Conservation (phyloP, 2,329 filamentous ascomycete genomes). For the Leptographium lundbergii region DNA sequence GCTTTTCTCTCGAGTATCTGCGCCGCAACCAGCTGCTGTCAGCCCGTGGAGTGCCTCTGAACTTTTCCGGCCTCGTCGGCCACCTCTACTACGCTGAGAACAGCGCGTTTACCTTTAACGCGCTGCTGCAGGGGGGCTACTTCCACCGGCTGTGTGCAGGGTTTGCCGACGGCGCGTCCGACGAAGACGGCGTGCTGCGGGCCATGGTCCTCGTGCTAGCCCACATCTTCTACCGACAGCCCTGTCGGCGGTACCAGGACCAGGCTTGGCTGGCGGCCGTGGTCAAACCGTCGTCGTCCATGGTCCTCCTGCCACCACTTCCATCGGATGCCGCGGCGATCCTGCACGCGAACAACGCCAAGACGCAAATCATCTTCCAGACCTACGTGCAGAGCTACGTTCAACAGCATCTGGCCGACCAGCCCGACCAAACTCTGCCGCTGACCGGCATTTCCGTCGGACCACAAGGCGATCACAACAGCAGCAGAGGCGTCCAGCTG, state of each 20-base stretch:
- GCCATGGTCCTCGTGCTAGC: too few relatives aligned
- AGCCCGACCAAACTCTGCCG: neutral
- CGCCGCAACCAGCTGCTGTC: slow-evolving; percentile 55
- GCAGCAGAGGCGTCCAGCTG: too few relatives aligned
- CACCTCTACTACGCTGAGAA: slow-evolving; percentile 5
- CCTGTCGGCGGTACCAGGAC: slow-evolving; percentile 46
- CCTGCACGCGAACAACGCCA: slow-evolving; percentile 48
- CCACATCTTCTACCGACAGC: too few relatives aligned
- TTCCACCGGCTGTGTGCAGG: too few relatives aligned
- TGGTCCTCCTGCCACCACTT: slow-evolving; percentile 51
- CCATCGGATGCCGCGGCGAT: slow-evolving; percentile 43
- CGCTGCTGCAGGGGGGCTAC: too few relatives aligned
- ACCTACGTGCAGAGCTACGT: slow-evolving; percentile 59
- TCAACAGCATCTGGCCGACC: slow-evolving; percentile 43
- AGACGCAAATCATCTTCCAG: slow-evolving; percentile 53
- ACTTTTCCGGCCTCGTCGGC: slow-evolving; percentile 61
- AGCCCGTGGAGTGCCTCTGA: slow-evolving; percentile 47
- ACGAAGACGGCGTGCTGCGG: too few relatives aligned
- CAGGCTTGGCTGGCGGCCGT: slow-evolving; percentile 63
- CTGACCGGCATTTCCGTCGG: neutral
- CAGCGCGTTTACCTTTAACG: too few relatives aligned
- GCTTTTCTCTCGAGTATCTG: slow-evolving; percentile 73
- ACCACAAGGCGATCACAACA: too few relatives aligned
- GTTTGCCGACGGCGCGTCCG: too few relatives aligned
- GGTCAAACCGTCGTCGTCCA: slow-evolving; percentile 44